A percentile compares a stretch with the other conserved stretches of the same genome.
Conservation (phyloP, 2,329 filamentous ascomycete species). For the Nigrograna mackinnonii region DNA sequence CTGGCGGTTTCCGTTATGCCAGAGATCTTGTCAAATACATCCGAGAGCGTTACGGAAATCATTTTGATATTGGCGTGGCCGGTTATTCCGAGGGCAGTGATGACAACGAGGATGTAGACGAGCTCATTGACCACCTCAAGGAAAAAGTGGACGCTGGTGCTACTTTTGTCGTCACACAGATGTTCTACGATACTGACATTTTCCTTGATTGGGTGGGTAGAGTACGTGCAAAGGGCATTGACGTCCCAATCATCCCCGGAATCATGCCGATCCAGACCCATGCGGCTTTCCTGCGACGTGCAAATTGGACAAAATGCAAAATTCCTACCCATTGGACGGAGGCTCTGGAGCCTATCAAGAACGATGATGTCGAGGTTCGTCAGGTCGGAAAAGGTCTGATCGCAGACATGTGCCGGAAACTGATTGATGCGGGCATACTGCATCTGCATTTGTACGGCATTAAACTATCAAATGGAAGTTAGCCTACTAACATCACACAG, state of each 20-base stretch:
- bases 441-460: constrained; percentile 80
- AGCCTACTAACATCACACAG: constrained; percentile 40
- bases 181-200: constrained; percentile 98
- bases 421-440: constrained; percentile 79
- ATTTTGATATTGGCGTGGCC: constrained; percentile 97
- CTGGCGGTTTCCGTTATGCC: constrained; percentile 88
- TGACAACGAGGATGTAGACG: constrained; percentile 85
- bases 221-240: constrained; percentile 83
- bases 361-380: constrained; percentile 90
- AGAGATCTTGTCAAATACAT: constrained; percentile 89
- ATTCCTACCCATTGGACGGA: constrained; percentile 82
- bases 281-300: constrained; percentile 85
- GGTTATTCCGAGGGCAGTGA: constrained; percentile 96
- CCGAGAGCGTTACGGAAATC: constrained; percentile 75
- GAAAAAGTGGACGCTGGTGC: constrained; percentile 95
- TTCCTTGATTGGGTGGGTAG: constrained; percentile 90
- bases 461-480: not conserved
- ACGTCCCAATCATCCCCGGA: constrained; percentile 79
- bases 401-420: constrained; percentile 84
- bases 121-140: constrained; percentile 88
- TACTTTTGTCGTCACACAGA: constrained; percentile 95
- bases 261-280: constrained; percentile 97
- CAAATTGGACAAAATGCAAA: constrained; percentile 86
- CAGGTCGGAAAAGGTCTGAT: constrained; percentile 87
- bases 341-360: constrained; percentile 89